These are phyloP conservation scores for Rostrohypoxylon terebratum DNA, from an alignment of 495 filamentous ascomycete genomes.

Conservation along the genomic window DNA sequence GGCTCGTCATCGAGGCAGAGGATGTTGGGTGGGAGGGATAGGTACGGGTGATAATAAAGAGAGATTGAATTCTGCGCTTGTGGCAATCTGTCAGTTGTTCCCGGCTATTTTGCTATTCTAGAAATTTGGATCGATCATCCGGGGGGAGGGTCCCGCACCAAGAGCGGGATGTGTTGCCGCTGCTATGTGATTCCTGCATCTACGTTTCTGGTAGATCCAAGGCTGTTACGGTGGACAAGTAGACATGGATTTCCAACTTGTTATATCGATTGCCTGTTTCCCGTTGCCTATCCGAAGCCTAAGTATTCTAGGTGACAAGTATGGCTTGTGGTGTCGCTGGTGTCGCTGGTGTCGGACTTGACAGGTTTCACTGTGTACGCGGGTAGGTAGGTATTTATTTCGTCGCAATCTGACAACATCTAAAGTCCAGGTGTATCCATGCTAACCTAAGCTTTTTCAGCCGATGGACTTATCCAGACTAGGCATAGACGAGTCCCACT, in stretches of 20 bases:
- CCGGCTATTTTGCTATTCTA: conserved; percentile 39
- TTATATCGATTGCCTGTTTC: neutral
- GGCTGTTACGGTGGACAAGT: conserved; percentile 22
- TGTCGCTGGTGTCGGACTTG: conserved; percentile 22
- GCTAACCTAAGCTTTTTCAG: conserved; percentile 38
- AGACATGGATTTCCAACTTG: conserved; percentile 23
- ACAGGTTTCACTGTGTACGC: conserved; percentile 32
- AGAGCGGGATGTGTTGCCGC: conserved; percentile 40
- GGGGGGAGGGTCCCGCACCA: conserved; percentile 27
- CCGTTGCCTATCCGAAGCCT: neutral
- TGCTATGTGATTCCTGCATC: conserved; percentile 37
- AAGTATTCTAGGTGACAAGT: neutral
- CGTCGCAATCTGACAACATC: conserved; percentile 35
- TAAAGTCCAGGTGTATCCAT: conserved; percentile 6
- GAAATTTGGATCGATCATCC: conserved; percentile 12
- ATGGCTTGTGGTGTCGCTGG: conserved; percentile 22
- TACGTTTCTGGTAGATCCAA: conserved; percentile 28
- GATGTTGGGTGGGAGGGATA: conserved; percentile 9
- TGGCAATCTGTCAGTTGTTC: conserved; percentile 30
- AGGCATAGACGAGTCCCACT: conserved; percentile 10
- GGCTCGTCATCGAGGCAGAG: conserved; percentile 48
- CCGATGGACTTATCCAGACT: conserved; percentile 30
- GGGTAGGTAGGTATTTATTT: conserved; percentile 7
- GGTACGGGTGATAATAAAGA: conserved; percentile 23
- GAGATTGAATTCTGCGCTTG: conserved; percentile 23